Evolutionary conservation across 2,329 filamentous ascomycete species (phyloP).

Genomic region (Aspergillus terreus): DNA sequence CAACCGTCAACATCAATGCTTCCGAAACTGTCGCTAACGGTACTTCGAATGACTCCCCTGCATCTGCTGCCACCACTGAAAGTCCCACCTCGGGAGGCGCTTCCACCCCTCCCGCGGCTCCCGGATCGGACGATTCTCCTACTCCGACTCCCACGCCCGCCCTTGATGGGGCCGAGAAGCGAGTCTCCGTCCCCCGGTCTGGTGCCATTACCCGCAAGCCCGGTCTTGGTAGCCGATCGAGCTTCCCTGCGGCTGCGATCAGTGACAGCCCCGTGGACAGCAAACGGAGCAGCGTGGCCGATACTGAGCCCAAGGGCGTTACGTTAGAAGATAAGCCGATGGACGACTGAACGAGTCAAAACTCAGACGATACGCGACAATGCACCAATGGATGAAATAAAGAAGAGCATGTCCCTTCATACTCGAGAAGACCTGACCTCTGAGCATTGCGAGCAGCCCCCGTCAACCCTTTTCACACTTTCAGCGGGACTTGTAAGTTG

Average conservation of each 20-base stretch:
- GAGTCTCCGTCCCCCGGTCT: conserved; percentile 60
- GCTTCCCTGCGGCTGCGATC: conserved; percentile 24
- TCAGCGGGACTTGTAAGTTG: conserved; percentile 14
- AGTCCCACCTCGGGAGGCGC: conserved; percentile 23
- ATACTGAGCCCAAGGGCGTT: conserved; percentile 50
- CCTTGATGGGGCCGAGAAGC: conserved; percentile 51
- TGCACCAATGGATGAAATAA: neutral
- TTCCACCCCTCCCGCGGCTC: conserved; percentile 27
- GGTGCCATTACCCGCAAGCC: conserved; percentile 46
- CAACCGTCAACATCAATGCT: conserved; percentile 22
- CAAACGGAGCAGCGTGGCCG: conserved; percentile 34
- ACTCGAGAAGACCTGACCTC: too few species aligned
- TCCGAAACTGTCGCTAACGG: conserved; percentile 43
- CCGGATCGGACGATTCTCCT: conserved; percentile 31
- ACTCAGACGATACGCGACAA: neutral
- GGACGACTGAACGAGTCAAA: conserved; percentile 51
- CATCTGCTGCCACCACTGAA: conserved; percentile 17
- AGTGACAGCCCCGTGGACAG: conserved; percentile 26
- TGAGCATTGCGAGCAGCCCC: neutral
- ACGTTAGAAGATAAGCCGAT: conserved; percentile 73
- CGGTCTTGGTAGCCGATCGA: conserved; percentile 44
- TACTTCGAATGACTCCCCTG: conserved; percentile 29
- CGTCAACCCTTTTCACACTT: conserved; percentile 5
- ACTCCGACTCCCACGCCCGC: conserved; percentile 30
- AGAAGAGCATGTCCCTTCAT: neutral